Evolutionary conservation across 2,329 filamentous ascomycete genomes (phyloP), one percentile per base, ranked within the genome.

Genomic region (Ascocoryne sarcoides): DNA sequence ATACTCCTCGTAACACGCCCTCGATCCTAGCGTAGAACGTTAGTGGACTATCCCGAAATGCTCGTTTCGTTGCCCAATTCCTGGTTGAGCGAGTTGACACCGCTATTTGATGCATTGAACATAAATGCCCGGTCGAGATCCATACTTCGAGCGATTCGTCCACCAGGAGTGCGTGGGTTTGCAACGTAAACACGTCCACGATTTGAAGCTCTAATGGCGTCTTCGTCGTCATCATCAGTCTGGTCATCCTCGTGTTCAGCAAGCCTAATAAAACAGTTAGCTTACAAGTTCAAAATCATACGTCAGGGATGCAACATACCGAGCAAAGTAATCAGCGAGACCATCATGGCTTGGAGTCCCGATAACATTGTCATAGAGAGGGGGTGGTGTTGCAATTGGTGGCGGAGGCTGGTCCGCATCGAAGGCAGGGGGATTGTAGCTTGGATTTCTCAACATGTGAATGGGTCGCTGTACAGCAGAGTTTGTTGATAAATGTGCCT

Each of bases 341-440:
- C 70, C 40, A 70, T 77, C 34, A 69, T 73, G 48, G 66, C 67
- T 49, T 57, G 64, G 50, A 57, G 57, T 61, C 3, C 72, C 75
- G 14, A 82, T 73, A 39, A 83, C 77, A 20, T 67, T 69, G 38
- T 80, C 75, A 53, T 86, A 85, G 32, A 76, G 70, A 8, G 82
- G 82, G 8, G 82, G 82, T 7, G 82, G 82, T 1, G 81, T 84
- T 42, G 79, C 66, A 26, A 84, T 63, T 2, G 79, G 76, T 42
- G 82, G 82, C 2, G 82, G 80, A 4, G 80, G 78, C 14, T 76
- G 69, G 34, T 83, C 75, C 14, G 80, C 79, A 45, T 82, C 76
- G 53, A 84, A 85, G 0, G 79, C 68, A 4, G 82, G 82, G 10
- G 82, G 82, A 36, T 81, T 80, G 59, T 79, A 84, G 0, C 79